Conservation (phyloP, 805 yeast genomes). For the Spathaspora hagerdaliae region DNA sequence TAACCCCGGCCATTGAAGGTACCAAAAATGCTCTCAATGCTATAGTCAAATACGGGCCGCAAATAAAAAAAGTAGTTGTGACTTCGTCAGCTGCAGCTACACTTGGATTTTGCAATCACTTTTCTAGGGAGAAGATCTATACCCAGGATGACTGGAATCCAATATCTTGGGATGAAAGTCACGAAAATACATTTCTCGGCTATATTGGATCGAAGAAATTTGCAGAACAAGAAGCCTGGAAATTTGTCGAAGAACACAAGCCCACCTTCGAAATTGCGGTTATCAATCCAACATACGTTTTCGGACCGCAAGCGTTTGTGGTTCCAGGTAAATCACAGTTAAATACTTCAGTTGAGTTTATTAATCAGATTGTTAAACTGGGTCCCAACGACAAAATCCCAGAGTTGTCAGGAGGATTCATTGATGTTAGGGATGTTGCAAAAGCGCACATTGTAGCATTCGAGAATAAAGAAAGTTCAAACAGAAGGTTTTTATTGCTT, state of each 20-base stretch:
- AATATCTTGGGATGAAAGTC: slow-evolving; percentile 34
- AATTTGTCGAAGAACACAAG: slow-evolving; percentile 17
- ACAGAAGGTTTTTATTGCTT: slow-evolving; percentile 28
- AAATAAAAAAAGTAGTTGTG: slow-evolving; percentile 44
- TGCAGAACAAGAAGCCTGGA: slow-evolving; percentile 28
- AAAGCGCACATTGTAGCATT: slow-evolving; percentile 38
- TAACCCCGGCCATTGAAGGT: slow-evolving; percentile 53
- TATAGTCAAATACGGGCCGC: slow-evolving; percentile 32
- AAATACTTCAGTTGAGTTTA: slow-evolving; percentile 33
- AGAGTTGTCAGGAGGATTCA: slow-evolving; percentile 17
- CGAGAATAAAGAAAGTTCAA: slow-evolving; percentile 16
- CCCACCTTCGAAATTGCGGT: slow-evolving; percentile 15
- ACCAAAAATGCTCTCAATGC: slow-evolving; percentile 46
- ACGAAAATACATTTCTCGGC: slow-evolving; percentile 25
- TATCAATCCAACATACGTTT: slow-evolving; percentile 18
- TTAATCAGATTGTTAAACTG: slow-evolving; percentile 33
- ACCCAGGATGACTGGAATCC: slow-evolving; percentile 31
- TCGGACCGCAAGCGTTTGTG: slow-evolving; percentile 26
- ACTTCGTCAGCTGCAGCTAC: slow-evolving; percentile 53
- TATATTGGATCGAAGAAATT: slow-evolving; percentile 20
- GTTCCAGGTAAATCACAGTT: slow-evolving; percentile 19
- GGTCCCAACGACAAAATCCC: slow-evolving; percentile 21
- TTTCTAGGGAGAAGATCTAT: slow-evolving; percentile 13
- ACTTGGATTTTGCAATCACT: slow-evolving; percentile 6
- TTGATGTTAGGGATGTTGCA: slow-evolving; percentile 47